These are phyloP conservation scores for Coix lacrymajobi DNA, from an alignment of 176 grass and related monocot species.

Conservation along the genomic window DNA sequence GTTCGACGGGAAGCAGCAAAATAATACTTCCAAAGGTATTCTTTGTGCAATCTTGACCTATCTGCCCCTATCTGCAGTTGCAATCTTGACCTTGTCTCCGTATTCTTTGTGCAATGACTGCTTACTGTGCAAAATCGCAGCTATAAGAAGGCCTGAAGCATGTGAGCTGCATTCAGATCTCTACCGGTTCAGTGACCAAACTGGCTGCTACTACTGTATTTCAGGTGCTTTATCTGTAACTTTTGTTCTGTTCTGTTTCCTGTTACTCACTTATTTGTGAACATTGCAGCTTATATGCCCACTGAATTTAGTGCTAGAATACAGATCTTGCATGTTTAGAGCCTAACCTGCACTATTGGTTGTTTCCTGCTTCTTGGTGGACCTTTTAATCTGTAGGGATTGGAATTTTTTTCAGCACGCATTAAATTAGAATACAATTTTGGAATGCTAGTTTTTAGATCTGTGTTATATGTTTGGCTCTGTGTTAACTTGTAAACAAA, in stretches of 20 bases:
- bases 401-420: background rate
- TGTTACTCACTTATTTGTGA: background rate
- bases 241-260: background rate
- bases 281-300: background rate
- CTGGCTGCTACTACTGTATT: conserved; percentile 54
- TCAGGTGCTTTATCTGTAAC: conserved; percentile 51
- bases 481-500: background rate
- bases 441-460: background rate
- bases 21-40: conserved; percentile 58
- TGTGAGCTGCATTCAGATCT: conserved; percentile 59
- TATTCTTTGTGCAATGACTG: background rate
- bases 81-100: background rate
- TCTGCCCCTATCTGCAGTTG: background rate
- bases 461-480: background rate
- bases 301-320: background rate
- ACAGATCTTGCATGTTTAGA: background rate
- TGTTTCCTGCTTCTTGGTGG: background rate
- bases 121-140: conserved; percentile 41
- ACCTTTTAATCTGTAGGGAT: background rate
- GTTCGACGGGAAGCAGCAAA: conserved; percentile 57
- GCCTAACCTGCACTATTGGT: background rate
- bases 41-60: too few relatives aligned
- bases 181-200: conserved; percentile 54
- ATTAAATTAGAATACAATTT: background rate
- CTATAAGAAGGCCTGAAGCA: conserved; percentile 44